Base-by-base conservation (phyloP, 192 early-diverging fungal genomes). In the Coemansia aciculifera region DNA sequence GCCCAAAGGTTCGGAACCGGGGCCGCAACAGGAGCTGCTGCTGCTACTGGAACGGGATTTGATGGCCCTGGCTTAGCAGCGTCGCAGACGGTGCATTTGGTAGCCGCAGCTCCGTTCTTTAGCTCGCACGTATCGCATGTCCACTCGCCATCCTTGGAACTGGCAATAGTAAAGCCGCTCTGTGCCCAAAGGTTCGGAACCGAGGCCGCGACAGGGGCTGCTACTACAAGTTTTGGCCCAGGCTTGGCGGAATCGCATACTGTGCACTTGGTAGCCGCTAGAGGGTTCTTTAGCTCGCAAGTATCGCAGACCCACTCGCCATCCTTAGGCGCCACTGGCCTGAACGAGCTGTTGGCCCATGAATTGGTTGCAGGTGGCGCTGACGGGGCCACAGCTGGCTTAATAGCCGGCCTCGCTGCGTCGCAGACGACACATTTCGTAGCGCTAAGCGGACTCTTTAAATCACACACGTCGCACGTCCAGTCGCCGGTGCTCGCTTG, bases 231-330 rank as follows among this genome's bases (percentile, higher is more conserved):
- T n/a, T n/a, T n/a, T 21, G 44, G n/a, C 44, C 44, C 44, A 0
- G 76, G 76, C 37, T 44, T 64, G 21, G 59, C 39, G 3, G 57
- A 31, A 7, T 67, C 66, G 39, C 66, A 67, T 0, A 67, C 54
- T 34, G 29, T 42, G 17, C 66, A 57, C 67, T 78, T 68, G 4
- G 49, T n/a, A 8, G 61, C 63, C 0, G 36, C 4, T 3, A 15
- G 43, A 10, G 67, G 69, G 44, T 68, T 78, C 42, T 64, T 63
- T 4, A 73, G 39, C 9, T 65, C 57, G 23, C 75, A 77, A 0
- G 48, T 46, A 23, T 64, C 69, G 51, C 78, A 80, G 4, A 43
- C 59, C 77, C 77, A 79, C 31, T 79, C 64, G 64, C 77, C 68
- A 27, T 43, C 29, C 48, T 64, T 57, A 3, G 63, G 19, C n/a